phyloP scores from a whole-genome alignment of 2,329 filamentous ascomycete genomes.

The Colletotrichum chlorophyti region DNA sequence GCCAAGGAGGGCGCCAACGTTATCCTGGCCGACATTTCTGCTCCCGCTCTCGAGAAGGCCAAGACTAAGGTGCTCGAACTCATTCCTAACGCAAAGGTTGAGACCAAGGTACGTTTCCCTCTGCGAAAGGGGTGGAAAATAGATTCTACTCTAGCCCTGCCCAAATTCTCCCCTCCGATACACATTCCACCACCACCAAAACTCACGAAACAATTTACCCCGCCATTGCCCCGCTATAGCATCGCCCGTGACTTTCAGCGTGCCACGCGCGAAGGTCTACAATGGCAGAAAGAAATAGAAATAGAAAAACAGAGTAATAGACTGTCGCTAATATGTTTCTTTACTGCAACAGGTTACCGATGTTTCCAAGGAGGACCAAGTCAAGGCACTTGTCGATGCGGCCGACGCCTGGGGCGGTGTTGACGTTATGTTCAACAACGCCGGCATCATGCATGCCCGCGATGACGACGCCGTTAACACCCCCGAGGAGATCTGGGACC shows the following conservation, averaged over 20 bases:
- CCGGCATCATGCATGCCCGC: constrained; percentile 91
- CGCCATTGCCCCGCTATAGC: constrained; percentile 16
- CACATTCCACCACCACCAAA: neutral
- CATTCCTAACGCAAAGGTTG: constrained; percentile 68
- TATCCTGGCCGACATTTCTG: constrained; percentile 85
- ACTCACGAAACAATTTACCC: constrained; percentile 12
- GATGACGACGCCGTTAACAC: constrained; percentile 84
- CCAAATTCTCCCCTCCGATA: neutral
- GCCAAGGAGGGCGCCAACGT: constrained; percentile 86
- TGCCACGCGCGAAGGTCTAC: neutral
- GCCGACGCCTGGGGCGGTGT: constrained; percentile 86
- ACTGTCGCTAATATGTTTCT: neutral
- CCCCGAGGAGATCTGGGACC: constrained; percentile 89
- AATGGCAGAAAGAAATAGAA: no score
- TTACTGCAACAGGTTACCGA: constrained; percentile 56
- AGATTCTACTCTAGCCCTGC: constrained; percentile 13
- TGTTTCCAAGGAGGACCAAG: constrained; percentile 83
- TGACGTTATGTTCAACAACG: constrained; percentile 97
- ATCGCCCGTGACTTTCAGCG: neutral
- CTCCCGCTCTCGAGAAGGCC: constrained; percentile 78
- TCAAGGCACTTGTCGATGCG: constrained; percentile 75
- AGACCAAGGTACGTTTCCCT: constrained; percentile 56
- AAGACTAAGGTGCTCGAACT: constrained; percentile 77
- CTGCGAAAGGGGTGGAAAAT: constrained; percentile 13
- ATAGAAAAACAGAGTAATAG: neutral